Evolutionary conservation across 2,329 filamentous ascomycete genomes (phyloP).

Genomic region (Aspergillus sp.): DNA sequence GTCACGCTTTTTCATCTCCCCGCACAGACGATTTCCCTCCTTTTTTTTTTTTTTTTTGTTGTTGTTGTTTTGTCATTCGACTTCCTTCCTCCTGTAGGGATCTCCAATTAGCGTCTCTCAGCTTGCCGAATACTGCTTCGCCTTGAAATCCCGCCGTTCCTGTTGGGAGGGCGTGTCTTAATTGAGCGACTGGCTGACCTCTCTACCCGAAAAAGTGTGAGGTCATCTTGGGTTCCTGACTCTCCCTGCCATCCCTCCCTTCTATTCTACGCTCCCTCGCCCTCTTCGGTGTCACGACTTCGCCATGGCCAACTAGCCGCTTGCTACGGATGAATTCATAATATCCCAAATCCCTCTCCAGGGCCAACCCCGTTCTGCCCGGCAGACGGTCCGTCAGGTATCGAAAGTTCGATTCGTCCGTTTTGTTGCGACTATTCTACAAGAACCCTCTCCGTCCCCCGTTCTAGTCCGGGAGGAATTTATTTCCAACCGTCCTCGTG

Average conservation of each 20-base stretch:
- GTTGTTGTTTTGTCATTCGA: not conserved
- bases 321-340: conserved; percentile 35
- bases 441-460: conserved; percentile 1
- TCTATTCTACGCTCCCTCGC: not conserved
- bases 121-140: too few species aligned
- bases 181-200: not conserved
- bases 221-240: not conserved
- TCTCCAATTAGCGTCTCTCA: too few species aligned
- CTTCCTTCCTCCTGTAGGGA: conserved; percentile 4
- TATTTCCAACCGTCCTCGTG: conserved; percentile 8
- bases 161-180: not conserved
- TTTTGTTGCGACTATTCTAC: conserved; percentile 5
- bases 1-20: too few species aligned
- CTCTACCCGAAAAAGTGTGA: not conserved
- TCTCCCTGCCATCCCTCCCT: conserved; percentile 6
- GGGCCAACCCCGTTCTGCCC: conserved; percentile 39
- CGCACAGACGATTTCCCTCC: not conserved
- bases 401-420: conserved; percentile 6
- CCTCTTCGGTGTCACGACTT: conserved; percentile 9
- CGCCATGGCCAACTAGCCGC: conserved; percentile 33
- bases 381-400: conserved; percentile 36
- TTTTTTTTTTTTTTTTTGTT: conserved; percentile 3
- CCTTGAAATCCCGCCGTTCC: too few species aligned
- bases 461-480: conserved; percentile 1
- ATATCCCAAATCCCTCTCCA: conserved; percentile 18